Conservation (phyloP, 805 yeast species). For the Kurtzmaniella cleridarum region DNA sequence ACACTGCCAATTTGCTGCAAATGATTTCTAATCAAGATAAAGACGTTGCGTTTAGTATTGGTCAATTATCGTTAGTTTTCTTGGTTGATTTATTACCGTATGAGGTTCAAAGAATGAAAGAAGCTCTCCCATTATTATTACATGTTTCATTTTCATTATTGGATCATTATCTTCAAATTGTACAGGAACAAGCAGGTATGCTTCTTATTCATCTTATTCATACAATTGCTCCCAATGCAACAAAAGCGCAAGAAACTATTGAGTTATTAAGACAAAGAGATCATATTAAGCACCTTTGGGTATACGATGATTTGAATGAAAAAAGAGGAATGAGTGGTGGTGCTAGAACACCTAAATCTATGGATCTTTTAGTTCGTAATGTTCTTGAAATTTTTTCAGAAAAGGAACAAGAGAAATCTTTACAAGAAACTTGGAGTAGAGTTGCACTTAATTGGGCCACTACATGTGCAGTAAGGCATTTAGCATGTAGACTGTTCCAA, state of each 20-base stretch:
- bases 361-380: constrained; percentile 70
- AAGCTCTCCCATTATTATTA: constrained; percentile 63
- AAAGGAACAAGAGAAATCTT: constrained; percentile 29
- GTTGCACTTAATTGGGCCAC: constrained; percentile 92
- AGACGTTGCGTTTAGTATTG: constrained; percentile 77
- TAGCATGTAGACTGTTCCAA: constrained; percentile 96
- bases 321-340: constrained; percentile 44
- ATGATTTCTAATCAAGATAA: constrained; percentile 50
- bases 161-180: constrained; percentile 81
- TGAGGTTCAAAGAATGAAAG: constrained; percentile 56
- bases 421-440: constrained; percentile 82
- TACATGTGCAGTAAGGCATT: constrained; percentile 92
- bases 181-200: constrained; percentile 79
- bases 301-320: constrained; percentile 79
- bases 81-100: constrained; percentile 73
- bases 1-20: constrained; percentile 66
- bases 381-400: constrained; percentile 53
- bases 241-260: constrained; percentile 51
- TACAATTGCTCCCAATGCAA: constrained; percentile 44
- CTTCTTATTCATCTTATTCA: constrained; percentile 69
- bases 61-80: constrained; percentile 82
- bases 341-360: constrained; percentile 77
- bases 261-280: constrained; percentile 52
- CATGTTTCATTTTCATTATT: constrained; percentile 76
- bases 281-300: constrained; percentile 53